Percentiles rank a stretch among this genome's conserved stretches.
Evolutionary conservation across 2,329 filamentous ascomycete species (phyloP).

Genomic region (Cytospora piceae): DNA sequence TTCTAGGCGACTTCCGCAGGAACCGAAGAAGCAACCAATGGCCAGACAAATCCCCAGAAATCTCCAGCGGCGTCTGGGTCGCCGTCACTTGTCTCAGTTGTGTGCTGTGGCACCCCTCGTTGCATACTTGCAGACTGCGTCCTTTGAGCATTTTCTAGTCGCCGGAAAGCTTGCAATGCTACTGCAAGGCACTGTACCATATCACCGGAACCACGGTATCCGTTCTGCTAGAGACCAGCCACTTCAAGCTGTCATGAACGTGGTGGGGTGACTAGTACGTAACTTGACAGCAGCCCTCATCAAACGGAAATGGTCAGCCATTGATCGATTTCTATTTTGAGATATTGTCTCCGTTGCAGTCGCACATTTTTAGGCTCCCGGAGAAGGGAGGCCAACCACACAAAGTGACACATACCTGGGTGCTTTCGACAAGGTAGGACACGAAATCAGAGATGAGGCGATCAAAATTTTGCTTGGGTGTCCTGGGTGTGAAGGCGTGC

Average conservation of each 20-base stretch:
- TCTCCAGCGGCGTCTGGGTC: background rate
- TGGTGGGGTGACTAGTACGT: constrained; percentile 18
- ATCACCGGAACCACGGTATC: constrained; percentile 5
- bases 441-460: constrained; percentile 19
- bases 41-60: background rate
- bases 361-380: background rate
- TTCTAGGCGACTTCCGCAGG: background rate
- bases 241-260: constrained; percentile 5
- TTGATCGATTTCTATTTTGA: constrained; percentile 25
- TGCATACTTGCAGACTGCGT: background rate
- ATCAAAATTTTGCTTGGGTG: constrained; percentile 25
- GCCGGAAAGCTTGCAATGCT: background rate
- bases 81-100: background rate
- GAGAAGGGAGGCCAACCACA: constrained; percentile 8
- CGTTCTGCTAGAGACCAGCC: constrained; percentile 15
- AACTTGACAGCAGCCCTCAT: constrained; percentile 20
- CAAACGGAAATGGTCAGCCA: constrained; percentile 23
- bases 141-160: background rate
- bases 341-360: constrained; percentile 25
- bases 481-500: background rate
- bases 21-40: background rate
- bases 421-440: constrained; percentile 12
- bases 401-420: background rate
- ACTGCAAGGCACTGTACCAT: constrained; percentile 4
- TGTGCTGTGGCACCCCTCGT: background rate